phyloP scores from a whole-genome alignment of 139 green algal species.

The Chlamydomonas sp. region DNA sequence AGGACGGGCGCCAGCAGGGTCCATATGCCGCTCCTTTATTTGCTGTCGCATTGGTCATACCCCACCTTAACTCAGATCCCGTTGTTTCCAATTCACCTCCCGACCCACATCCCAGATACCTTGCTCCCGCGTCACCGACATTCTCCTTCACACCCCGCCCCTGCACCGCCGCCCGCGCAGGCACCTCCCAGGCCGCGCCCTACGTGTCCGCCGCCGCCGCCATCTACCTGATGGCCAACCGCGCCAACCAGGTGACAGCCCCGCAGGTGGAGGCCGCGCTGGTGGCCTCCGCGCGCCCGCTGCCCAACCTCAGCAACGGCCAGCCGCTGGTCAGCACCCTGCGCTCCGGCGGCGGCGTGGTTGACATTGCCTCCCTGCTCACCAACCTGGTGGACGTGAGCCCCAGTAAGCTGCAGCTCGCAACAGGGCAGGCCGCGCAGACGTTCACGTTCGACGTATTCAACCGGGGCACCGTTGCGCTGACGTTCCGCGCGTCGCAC shows the following conservation, averaged over 20 bases:
- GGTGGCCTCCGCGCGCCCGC: not conserved
- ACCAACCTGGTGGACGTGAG: constrained; percentile 11
- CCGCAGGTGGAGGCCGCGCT: not conserved
- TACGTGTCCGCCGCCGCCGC: constrained; percentile 34
- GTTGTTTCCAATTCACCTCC: not conserved
- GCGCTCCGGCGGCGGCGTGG: constrained; percentile 4
- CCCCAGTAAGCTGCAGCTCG: constrained; percentile 14
- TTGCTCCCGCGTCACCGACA: no score
- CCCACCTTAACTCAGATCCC: no score
- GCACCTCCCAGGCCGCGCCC: constrained; percentile 42
- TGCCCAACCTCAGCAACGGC: not conserved
- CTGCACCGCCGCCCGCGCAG: no score
- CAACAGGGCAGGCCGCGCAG: not conserved
- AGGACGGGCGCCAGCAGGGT: no score
- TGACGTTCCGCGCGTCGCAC: not conserved
- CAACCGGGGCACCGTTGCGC: not conserved
- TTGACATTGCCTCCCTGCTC: constrained; percentile 5
- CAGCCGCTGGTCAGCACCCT: not conserved
- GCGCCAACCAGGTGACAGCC: not conserved
- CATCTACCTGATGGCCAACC: constrained; percentile 11
- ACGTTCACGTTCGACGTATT: not conserved
- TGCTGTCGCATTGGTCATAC: no score
- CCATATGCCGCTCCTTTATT: no score
- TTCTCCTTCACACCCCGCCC: no score
- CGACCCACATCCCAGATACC: no score